Conservation (phyloP, 768 basidiomycete genomes). For the Hericium coralloides region DNA sequence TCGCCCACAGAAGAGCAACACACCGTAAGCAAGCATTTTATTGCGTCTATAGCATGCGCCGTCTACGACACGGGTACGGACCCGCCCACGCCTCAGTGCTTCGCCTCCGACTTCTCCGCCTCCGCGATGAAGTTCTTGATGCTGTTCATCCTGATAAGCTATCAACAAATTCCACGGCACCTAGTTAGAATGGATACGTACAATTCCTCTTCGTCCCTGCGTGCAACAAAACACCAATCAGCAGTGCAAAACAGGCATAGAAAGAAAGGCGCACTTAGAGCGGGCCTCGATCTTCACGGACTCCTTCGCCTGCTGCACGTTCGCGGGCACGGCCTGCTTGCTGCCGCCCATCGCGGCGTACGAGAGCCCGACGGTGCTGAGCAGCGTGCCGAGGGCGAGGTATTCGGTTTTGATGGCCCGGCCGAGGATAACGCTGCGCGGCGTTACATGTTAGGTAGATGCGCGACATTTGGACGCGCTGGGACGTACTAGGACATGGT, state of each 20-base stretch:
- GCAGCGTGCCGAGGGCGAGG: constrained; percentile 62
- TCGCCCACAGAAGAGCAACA: too few species aligned
- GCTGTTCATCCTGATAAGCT: constrained; percentile 49
- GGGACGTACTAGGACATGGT: neutral
- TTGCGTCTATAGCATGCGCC: too few species aligned
- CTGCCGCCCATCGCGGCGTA: constrained; percentile 48
- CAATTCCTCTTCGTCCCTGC: constrained; percentile 82
- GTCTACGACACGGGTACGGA: too few species aligned
- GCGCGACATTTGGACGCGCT: too few species aligned
- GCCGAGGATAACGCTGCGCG: constrained; percentile 61
- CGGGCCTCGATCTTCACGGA: constrained; percentile 55
- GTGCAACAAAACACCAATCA: constrained; percentile 2
- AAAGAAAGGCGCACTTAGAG: constrained; percentile 45
- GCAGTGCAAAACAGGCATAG: neutral
- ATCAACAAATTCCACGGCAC: constrained; percentile 20
- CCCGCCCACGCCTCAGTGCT: constrained; percentile 34
- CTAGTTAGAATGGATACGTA: constrained; percentile 31
- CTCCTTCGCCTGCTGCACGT: constrained; percentile 45
- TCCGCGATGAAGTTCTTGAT: constrained; percentile 75
- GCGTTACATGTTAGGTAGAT: neutral
- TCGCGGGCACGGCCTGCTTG: constrained; percentile 31
- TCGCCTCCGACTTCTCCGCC: constrained; percentile 59
- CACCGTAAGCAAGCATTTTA: too few species aligned
- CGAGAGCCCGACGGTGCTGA: constrained; percentile 43
- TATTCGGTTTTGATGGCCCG: constrained; percentile 78